Conservation (phyloP, 116 monocot species). For the Papilionanthe hybrid region DNA sequence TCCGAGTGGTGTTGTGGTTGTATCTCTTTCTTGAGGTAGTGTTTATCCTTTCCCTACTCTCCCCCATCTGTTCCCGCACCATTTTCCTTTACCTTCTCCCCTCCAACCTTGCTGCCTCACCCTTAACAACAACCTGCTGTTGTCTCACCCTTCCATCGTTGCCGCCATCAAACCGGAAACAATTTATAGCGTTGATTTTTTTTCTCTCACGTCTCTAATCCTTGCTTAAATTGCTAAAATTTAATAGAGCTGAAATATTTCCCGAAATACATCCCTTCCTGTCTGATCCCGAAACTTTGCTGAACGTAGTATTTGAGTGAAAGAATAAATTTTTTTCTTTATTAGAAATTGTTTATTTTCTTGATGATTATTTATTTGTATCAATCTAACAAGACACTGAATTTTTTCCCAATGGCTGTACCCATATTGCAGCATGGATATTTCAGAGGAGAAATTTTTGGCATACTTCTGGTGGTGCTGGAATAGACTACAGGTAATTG, state of each 20-base stretch:
- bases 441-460: constrained; percentile 84
- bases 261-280: too few relatives aligned
- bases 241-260: background rate
- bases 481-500: constrained; percentile 61
- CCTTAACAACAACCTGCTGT: too few relatives aligned
- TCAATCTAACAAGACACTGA: background rate
- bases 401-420: background rate
- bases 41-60: too few relatives aligned
- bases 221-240: background rate
- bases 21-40: too few relatives aligned
- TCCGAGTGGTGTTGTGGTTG: too few relatives aligned
- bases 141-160: too few relatives aligned
- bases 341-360: background rate
- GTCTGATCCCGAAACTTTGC: too few relatives aligned
- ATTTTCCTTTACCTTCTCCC: background rate
- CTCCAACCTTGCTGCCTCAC: too few relatives aligned
- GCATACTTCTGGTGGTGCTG: constrained; percentile 98
- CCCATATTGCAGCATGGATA: constrained; percentile 42
- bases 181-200: background rate
- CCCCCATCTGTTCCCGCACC: too few relatives aligned
- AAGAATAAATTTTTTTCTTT: background rate
- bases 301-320: background rate
- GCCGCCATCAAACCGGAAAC: background rate
- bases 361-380: background rate
- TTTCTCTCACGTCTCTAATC: background rate